phyloP scores from a whole-genome alignment of 2,329 filamentous ascomycete species.

The Aspergillus sp. region DNA sequence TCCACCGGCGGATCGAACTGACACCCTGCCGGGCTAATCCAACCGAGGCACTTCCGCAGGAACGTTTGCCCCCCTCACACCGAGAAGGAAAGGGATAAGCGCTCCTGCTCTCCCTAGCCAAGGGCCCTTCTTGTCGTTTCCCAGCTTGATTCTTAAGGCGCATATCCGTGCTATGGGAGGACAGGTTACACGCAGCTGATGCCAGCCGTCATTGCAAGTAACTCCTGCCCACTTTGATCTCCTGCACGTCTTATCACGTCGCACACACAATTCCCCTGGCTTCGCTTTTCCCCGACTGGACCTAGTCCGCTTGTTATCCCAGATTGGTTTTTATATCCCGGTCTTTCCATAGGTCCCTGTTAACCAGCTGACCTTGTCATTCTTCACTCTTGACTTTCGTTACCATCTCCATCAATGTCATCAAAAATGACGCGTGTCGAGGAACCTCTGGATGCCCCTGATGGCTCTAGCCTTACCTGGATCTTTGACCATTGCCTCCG shows the following conservation, averaged over 20 bases:
- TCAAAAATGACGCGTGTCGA: conserved; percentile 21
- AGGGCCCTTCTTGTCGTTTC: conserved; percentile 7
- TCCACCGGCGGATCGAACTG: conserved; percentile 2
- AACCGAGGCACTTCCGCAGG: conserved; percentile 11
- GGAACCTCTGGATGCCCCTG: conserved; percentile 28
- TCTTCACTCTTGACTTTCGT: conserved; percentile 1
- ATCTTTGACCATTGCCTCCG: conserved; percentile 63
- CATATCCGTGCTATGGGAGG: conserved; percentile 22
- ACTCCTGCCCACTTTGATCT: conserved; percentile 19
- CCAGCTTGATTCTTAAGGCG: conserved; percentile 20
- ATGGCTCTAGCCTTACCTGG: conserved; percentile 51
- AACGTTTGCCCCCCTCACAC: conserved; percentile 22
- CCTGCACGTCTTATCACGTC: conserved; percentile 26
- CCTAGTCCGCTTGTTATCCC: conserved; percentile 4
- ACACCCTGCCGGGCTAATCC: background rate
- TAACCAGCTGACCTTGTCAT: background rate
- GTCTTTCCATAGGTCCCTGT: conserved; percentile 4
- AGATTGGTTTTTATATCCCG: conserved; percentile 15
- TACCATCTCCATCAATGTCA: background rate
- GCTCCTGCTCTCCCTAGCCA: conserved; percentile 20
- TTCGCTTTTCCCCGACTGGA: conserved; percentile 10
- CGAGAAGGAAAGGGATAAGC: conserved; percentile 19
- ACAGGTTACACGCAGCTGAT: conserved; percentile 27
- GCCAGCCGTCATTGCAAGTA: conserved; percentile 26
- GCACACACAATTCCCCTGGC: conserved; percentile 20